These are phyloP conservation scores for Chlorophyllum brunneum DNA, from an alignment of 768 basidiomycete genomes.

Conservation along the genomic window DNA sequence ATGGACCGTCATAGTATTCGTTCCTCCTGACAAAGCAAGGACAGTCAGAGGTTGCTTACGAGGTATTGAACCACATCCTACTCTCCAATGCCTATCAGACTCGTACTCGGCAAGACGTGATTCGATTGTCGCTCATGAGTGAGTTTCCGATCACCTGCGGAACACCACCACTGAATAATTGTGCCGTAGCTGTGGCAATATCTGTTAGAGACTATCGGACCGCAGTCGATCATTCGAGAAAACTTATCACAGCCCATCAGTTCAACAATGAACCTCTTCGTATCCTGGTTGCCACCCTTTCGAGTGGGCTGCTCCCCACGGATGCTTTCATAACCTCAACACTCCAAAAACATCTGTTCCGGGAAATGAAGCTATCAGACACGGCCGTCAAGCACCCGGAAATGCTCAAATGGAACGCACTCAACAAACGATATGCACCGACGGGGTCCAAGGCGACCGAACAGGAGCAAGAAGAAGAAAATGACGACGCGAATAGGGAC, in stretches of 20 bases:
- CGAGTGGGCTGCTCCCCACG: slow-evolving; percentile 64
- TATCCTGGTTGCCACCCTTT: slow-evolving; percentile 69
- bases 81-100: slow-evolving; percentile 71
- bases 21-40: slow-evolving; percentile 64
- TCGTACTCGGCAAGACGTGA: slow-evolving; percentile 57
- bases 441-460: slow-evolving; percentile 34
- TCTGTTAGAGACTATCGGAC: slow-evolving; percentile 47
- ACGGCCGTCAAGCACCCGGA: slow-evolving; percentile 62
- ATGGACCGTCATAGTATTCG: slow-evolving; percentile 49
- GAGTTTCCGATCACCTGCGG: slow-evolving; percentile 20
- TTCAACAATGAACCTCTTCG: slow-evolving; percentile 86
- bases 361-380: slow-evolving; percentile 74
- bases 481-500: slow-evolving; percentile 30
- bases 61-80: slow-evolving; percentile 72
- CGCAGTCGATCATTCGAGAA: slow-evolving; percentile 73
- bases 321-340: slow-evolving; percentile 76
- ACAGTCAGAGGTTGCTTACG: slow-evolving; percentile 65
- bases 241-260: slow-evolving; percentile 70
- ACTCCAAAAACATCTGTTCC: slow-evolving; percentile 78
- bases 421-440: slow-evolving; percentile 54
- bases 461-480: slow-evolving; percentile 26
- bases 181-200: slow-evolving; percentile 65
- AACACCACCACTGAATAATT: background rate
- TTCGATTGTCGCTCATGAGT: slow-evolving; percentile 80
- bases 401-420: slow-evolving; percentile 54